A percentile compares a stretch with the other conserved stretches of the same genome.
Evolutionary conservation across 2,329 filamentous ascomycete genomes (phyloP).

Genomic region (Aspergillus sp.): DNA sequence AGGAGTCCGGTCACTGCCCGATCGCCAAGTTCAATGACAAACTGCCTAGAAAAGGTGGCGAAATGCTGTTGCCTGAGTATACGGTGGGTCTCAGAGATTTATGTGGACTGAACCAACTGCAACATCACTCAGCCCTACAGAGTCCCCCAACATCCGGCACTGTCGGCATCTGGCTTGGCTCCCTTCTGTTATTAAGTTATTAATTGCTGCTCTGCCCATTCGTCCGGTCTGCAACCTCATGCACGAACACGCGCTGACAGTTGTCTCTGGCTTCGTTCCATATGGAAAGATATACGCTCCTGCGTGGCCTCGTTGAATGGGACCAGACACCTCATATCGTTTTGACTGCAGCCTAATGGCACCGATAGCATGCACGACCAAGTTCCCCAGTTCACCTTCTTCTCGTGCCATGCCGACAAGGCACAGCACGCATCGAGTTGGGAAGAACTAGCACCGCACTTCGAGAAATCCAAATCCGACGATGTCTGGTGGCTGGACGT

Average conservation of each 20-base stretch:
- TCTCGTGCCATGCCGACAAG: conserved; percentile 79
- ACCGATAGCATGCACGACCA: conserved; percentile 6
- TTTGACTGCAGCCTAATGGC: neutral
- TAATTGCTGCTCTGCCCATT: neutral
- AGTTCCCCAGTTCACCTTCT: conserved; percentile 76
- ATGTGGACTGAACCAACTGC: neutral
- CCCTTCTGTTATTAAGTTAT: neutral
- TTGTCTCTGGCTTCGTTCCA: neutral
- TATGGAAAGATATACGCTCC: neutral
- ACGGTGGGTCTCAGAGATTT: neutral
- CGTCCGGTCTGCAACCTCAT: neutral
- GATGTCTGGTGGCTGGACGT: conserved; percentile 93
- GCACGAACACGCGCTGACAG: neutral
- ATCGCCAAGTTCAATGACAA: no score
- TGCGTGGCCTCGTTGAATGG: neutral
- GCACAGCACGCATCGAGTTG: conserved; percentile 18
- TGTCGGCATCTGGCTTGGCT: neutral
- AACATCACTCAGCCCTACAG: neutral
- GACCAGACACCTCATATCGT: neutral
- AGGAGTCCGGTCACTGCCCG: no score
- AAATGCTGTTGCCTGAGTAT: no score
- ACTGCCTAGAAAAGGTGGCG: neutral
- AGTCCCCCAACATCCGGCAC: neutral
- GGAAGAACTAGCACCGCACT: conserved; percentile 17
- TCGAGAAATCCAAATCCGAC: conserved; percentile 16